A percentile compares a stretch with the other conserved stretches of the same genome.
These are phyloP conservation scores for Suillus decipiens DNA, from an alignment of 768 basidiomycete genomes.

Conservation along the genomic window DNA sequence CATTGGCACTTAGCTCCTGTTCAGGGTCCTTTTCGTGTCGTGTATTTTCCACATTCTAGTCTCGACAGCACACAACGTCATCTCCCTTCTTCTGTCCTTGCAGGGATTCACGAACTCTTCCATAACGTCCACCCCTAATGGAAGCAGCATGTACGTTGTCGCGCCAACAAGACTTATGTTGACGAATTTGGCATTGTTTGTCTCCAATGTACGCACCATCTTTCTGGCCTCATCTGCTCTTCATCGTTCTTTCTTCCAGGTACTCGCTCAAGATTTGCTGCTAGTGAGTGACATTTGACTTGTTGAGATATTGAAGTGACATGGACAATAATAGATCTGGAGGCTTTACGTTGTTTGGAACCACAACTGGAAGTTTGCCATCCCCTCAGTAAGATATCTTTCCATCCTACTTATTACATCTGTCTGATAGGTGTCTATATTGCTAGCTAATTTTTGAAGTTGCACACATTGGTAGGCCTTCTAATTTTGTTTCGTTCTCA, in stretches of 20 bases:
- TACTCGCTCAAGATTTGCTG: constrained; percentile 11
- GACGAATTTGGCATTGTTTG: constrained; percentile 8
- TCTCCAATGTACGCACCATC: constrained; percentile 3
- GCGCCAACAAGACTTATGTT: background rate
- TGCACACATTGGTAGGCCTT: constrained; percentile 6
- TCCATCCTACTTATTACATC: background rate
- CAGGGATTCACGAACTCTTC: background rate
- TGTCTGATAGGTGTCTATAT: background rate
- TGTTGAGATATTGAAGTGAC: background rate
- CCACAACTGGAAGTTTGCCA: constrained; percentile 6
- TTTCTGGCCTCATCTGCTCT: background rate
- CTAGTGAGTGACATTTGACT: background rate
- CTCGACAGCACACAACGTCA: constrained; percentile 9
- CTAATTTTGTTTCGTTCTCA: background rate
- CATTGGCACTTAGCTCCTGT: background rate
- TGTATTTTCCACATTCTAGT: constrained; percentile 11
- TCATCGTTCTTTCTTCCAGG: constrained; percentile 3
- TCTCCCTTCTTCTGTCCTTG: constrained; percentile 7
- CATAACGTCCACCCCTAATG: background rate
- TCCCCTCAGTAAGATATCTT: constrained; percentile 2
- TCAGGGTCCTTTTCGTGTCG: constrained; percentile 5
- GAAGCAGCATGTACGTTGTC: background rate
- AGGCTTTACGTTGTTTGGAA: constrained; percentile 13
- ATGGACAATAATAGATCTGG: constrained; percentile 9
- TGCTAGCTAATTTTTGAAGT: constrained; percentile 9